Conservation (phyloP, 2,329 filamentous ascomycete species). For the Cladosporium colombiae region DNA sequence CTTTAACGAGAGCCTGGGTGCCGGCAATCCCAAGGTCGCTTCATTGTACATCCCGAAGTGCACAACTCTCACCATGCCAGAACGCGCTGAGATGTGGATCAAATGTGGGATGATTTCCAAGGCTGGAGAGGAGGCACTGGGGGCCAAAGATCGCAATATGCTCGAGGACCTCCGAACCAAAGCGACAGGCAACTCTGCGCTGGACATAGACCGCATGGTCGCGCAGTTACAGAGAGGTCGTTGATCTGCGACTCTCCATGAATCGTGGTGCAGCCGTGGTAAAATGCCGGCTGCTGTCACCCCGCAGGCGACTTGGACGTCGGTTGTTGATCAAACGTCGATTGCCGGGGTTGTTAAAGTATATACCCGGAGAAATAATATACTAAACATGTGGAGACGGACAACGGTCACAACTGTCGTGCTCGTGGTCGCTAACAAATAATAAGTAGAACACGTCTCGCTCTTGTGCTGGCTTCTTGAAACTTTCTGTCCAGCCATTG, state of each 20-base stretch:
- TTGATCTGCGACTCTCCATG: slow-evolving; percentile 16
- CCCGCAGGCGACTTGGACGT: slow-evolving; percentile 3
- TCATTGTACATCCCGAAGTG: slow-evolving; percentile 86
- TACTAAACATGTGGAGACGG: neutral
- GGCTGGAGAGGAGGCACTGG: slow-evolving; percentile 88
- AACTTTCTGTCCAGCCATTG: neutral
- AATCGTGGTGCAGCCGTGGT: slow-evolving; percentile 7
- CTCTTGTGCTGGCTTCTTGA: neutral
- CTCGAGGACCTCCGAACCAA: slow-evolving; percentile 73
- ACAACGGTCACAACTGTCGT: neutral
- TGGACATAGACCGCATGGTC: slow-evolving; percentile 81
- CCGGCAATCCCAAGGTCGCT: slow-evolving; percentile 86
- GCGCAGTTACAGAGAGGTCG: slow-evolving; percentile 46
- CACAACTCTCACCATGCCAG: slow-evolving; percentile 65
- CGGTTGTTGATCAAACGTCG: slow-evolving; percentile 1
- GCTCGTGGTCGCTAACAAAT: neutral
- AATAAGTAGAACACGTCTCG: neutral
- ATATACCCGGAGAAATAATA: slow-evolving; percentile 14
- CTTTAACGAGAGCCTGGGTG: slow-evolving; percentile 83
- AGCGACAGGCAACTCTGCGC: slow-evolving; percentile 67
- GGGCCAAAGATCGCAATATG: slow-evolving; percentile 73
- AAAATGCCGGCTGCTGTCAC: slow-evolving; percentile 8
- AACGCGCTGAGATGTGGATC: slow-evolving; percentile 88
- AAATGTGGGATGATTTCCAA: slow-evolving; percentile 89
- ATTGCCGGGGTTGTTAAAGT: slow-evolving; percentile 6